Percentiles rank a stretch among this genome's conserved stretches.
phyloP scores from a whole-genome alignment of 169 alveolate species.

The Cryptosporidium parvum region DNA sequence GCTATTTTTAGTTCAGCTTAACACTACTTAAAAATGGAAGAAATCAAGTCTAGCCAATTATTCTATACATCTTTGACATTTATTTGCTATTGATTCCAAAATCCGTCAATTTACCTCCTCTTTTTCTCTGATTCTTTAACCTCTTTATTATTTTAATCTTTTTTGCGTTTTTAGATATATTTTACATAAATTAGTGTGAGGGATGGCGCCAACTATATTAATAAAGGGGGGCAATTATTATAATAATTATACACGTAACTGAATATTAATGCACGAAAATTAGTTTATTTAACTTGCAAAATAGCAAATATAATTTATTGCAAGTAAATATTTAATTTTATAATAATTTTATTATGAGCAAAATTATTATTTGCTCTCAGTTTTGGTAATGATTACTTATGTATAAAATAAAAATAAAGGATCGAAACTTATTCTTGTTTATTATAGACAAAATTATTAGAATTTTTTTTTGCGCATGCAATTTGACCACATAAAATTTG shows the following conservation, averaged over 20 bases:
- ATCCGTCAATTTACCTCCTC: not conserved
- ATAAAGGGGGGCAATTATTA: not conserved
- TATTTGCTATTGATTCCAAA: not conserved
- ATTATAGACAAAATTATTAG: not conserved
- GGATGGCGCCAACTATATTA: conserved; percentile 19
- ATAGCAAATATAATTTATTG: not conserved
- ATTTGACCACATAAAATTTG: conserved; percentile 1
- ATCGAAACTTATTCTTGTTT: not conserved
- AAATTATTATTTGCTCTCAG: too few species aligned
- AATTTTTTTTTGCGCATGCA: not conserved
- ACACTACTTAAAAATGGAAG: not conserved
- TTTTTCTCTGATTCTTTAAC: not conserved
- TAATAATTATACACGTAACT: conserved; percentile 1
- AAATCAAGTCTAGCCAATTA: not conserved
- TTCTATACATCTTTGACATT: not conserved
- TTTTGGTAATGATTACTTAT: too few species aligned
- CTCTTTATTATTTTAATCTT: not conserved
- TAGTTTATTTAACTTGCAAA: not conserved
- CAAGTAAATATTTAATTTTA: too few species aligned
- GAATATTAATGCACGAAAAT: not conserved
- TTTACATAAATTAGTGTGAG: not conserved
- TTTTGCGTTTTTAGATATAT: conserved; percentile 24
- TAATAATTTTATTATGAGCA: too few species aligned
- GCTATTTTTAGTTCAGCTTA: not conserved
- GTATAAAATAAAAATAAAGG: too few species aligned